Evolutionary conservation across 768 basidiomycete species (phyloP), one percentile per base, ranked within the genome.

Genomic region (Calocybe gangraenosa): DNA sequence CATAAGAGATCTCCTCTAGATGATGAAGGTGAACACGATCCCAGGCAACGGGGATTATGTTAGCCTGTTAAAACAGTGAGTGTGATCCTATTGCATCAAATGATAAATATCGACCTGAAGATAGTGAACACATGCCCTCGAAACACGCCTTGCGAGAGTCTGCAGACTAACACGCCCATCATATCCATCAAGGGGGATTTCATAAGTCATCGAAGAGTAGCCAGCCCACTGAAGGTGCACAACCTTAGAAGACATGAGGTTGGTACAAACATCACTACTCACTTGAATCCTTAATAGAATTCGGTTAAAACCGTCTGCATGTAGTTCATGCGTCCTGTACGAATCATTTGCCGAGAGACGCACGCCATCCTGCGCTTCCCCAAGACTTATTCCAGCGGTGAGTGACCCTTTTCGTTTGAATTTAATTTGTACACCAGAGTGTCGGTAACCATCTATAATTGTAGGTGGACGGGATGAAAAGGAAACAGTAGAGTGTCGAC

Each of bases 381-480:
- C 75, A 15, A 88, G 73, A 31, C 73, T 79, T 53, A 88, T 74
- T 6, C 86, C 86, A 17, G 77, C 70, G 40, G 73, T 66, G 58
- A 84, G 76, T 10, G 79, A 69, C 9, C 81, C 82, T 67, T 82
- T 87, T 59, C 81, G 78, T 64, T 82, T 85, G 66, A 88, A 88
- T 59, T 83, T 86, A 47, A 88, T 68, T 43, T 78, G 66, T 32
- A 73, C 64, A 52, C 71, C 74, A 11, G 74, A 67, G 19, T 71
- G 68, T 17, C 71, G 74, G 58, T 73, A 77, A n/a, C 65, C 57
- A 46, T 79, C 71, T 43, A 71, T 55, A 6, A 59, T 57, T 28
- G 64, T 28, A 20, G 45, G 58, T 11, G 70, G 68, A 28, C 57
- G 61, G 21, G 66, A 55, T 14, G 68, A 61, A 52, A 70, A 74